Conservation (phyloP, 345 rosid species). For the Rhizophora apiculata region DNA sequence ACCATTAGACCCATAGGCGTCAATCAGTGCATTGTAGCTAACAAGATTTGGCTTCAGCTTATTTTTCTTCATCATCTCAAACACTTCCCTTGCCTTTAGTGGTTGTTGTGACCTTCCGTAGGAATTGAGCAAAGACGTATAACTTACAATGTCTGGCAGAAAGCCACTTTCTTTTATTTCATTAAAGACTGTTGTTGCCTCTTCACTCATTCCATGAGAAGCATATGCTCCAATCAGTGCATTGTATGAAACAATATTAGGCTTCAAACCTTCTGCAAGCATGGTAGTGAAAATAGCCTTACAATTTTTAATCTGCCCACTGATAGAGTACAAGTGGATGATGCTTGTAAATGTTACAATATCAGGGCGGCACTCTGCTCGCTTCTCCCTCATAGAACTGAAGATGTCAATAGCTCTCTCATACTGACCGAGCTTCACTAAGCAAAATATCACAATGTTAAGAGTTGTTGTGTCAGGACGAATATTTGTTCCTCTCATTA, state of each 20-base stretch:
- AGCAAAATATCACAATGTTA: slow-evolving; percentile 77
- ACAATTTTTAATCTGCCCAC: slow-evolving; percentile 76
- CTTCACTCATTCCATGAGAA: slow-evolving; percentile 72
- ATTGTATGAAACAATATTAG: slow-evolving; percentile 75
- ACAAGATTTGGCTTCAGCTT: slow-evolving; percentile 72
- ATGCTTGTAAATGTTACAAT: slow-evolving; percentile 78
- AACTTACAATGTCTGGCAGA: slow-evolving; percentile 76
- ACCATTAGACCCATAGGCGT: slow-evolving; percentile 90
- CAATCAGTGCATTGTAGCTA: slow-evolving; percentile 77
- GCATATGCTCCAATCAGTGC: slow-evolving; percentile 83
- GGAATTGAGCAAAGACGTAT: slow-evolving; percentile 78
- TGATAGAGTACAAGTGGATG: slow-evolving; percentile 65
- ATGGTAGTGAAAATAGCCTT: slow-evolving; percentile 63
- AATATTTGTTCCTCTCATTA: slow-evolving; percentile 82
- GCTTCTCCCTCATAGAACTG: slow-evolving; percentile 79
- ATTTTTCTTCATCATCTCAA: slow-evolving; percentile 62
- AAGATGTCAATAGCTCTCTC: slow-evolving; percentile 66
- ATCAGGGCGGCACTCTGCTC: slow-evolving; percentile 66
- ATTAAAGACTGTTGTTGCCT: slow-evolving; percentile 67
- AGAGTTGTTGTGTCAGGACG: slow-evolving; percentile 83
- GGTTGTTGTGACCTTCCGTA: slow-evolving; percentile 88
- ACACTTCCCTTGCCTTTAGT: slow-evolving; percentile 66
- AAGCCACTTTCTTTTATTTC: slow-evolving; percentile 62
- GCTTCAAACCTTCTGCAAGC: slow-evolving; percentile 83
- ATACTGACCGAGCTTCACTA: slow-evolving; percentile 67